Conservation (phyloP, 169 alveolate genomes). For the Plasmodium coatneyi region DNA sequence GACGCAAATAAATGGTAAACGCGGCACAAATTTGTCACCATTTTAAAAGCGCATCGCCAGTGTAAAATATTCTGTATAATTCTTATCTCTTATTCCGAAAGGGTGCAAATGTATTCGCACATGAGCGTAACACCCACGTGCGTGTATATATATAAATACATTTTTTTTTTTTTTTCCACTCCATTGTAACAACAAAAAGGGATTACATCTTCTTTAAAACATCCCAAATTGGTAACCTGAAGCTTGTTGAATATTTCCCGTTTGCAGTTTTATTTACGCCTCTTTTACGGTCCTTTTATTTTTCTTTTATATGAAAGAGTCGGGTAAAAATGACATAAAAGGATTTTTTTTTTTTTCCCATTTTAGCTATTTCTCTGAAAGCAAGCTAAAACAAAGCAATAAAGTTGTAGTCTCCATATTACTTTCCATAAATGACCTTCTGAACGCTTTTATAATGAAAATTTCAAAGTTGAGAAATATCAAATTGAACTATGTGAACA, state of each 20-base stretch:
- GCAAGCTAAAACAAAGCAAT: not conserved
- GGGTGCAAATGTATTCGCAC: not conserved
- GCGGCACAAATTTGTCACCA: not conserved
- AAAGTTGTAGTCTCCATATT: not conserved
- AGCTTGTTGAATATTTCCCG: not conserved
- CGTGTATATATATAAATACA: not conserved
- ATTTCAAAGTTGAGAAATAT: constrained; percentile 30
- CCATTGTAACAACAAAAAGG: not conserved
- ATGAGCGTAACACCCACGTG: not conserved
- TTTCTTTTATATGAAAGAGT: not conserved
- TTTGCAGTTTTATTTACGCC: not conserved
- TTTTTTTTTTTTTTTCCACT: not conserved
- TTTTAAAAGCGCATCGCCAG: not conserved
- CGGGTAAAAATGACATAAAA: not conserved
- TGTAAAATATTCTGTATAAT: not conserved
- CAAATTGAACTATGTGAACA: constrained; percentile 7
- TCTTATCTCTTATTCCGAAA: not conserved
- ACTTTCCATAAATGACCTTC: not conserved
- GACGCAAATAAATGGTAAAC: not conserved
- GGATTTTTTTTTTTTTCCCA: not conserved
- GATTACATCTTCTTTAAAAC: not conserved
- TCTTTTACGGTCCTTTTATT: not conserved
- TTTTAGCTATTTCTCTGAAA: constrained; percentile 1
- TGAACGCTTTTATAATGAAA: constrained; percentile 22
- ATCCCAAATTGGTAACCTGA: not conserved